A percentile compares a stretch with the other conserved stretches of the same genome.
phyloP scores from a whole-genome alignment of 306 rosid genomes.

The Lotus japonicus region DNA sequence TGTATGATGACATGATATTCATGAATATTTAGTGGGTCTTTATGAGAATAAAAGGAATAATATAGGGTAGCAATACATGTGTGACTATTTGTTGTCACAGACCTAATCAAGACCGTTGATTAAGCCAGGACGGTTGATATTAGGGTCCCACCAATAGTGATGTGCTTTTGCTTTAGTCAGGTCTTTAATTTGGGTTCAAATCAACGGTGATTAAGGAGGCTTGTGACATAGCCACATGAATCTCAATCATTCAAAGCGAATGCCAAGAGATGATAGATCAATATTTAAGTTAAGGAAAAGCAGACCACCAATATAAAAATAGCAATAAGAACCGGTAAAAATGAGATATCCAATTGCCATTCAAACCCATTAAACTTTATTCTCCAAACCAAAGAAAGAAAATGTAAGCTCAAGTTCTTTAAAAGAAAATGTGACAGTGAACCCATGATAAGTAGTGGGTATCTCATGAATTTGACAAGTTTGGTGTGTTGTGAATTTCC shows the following conservation, averaged over 20 bases:
- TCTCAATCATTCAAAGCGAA: constrained; percentile 23
- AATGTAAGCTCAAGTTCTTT: background rate
- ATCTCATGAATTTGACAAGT: constrained; percentile 69
- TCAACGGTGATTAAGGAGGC: constrained; percentile 27
- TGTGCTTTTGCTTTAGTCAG: constrained; percentile 21
- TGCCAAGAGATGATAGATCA: constrained; percentile 7
- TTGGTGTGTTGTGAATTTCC: constrained; percentile 46
- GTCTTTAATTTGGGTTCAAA: constrained; percentile 1
- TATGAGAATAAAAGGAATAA: constrained; percentile 5
- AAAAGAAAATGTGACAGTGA: constrained; percentile 24
- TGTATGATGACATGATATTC: constrained; percentile 49
- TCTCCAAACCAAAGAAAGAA: background rate
- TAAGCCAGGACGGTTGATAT: constrained; percentile 10
- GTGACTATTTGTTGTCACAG: constrained; percentile 23
- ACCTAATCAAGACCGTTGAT: constrained; percentile 42
- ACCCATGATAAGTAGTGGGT: constrained; percentile 61
- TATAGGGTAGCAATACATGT: constrained; percentile 2
- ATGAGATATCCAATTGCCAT: background rate
- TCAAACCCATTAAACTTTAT: background rate
- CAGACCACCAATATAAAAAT: background rate
- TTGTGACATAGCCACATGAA: constrained; percentile 29
- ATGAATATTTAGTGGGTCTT: constrained; percentile 33
- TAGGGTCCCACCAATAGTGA: constrained; percentile 24
- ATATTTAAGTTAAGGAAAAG: constrained; percentile 3
- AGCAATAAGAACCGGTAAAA: background rate